Evolutionary conservation across 2,329 filamentous ascomycete genomes (phyloP).

Genomic region (Fusarium fujikuroi): DNA sequence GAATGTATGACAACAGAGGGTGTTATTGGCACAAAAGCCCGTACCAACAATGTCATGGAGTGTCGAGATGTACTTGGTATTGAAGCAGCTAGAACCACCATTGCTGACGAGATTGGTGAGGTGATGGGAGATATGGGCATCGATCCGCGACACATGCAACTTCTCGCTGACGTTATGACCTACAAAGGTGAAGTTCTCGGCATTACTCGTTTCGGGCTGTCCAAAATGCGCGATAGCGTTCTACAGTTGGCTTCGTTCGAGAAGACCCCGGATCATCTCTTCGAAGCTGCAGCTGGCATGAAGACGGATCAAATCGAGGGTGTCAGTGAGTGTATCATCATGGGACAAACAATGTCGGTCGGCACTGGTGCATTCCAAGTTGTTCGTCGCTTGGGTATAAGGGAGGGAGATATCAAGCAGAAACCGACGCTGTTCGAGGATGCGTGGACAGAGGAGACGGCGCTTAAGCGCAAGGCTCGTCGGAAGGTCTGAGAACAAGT

Average conservation of each 20-base stretch:
- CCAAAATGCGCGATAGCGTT: constrained; percentile 95
- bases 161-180: constrained; percentile 98
- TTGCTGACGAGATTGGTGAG: constrained; percentile 84
- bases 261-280: constrained; percentile 97
- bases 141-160: constrained; percentile 96
- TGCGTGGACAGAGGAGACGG: constrained; percentile 58
- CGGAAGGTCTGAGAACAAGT: constrained; percentile 22
- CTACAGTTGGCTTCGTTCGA: constrained; percentile 96
- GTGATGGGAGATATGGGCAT: constrained; percentile 97
- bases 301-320: constrained; percentile 94
- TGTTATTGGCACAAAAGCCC: constrained; percentile 79
- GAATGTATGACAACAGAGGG: constrained; percentile 94
- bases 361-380: constrained; percentile 95
- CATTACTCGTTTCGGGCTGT: constrained; percentile 94
- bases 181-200: constrained; percentile 97
- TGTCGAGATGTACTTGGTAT: constrained; percentile 88
- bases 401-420: constrained; percentile 64
- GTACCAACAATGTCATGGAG: constrained; percentile 92
- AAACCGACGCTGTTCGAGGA: constrained; percentile 79
- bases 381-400: constrained; percentile 78
- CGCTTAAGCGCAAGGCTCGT: constrained; percentile 34
- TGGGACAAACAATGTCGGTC: constrained; percentile 92
- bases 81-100: constrained; percentile 90
- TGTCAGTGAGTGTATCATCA: constrained; percentile 96
- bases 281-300: constrained; percentile 91